Percentiles rank a stretch among this genome's conserved stretches.
Evolutionary conservation across 805 yeast species (phyloP).

Genomic region (Saccharomycopsis fodiens): DNA sequence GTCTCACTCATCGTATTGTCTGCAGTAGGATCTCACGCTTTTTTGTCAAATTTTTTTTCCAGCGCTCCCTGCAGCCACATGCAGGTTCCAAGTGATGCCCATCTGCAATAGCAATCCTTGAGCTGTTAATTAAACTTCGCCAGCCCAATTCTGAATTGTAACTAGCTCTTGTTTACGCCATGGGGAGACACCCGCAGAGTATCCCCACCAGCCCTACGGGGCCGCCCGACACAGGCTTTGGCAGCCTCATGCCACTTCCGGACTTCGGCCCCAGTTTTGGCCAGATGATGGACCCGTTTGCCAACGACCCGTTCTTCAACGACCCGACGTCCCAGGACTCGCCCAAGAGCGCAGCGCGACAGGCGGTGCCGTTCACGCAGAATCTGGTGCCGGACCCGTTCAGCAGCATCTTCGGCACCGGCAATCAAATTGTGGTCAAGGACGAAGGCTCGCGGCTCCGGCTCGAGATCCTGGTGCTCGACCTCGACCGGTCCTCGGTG

Average conservation of each 20-base stretch:
- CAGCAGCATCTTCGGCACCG: neutral
- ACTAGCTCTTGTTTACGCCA: no score
- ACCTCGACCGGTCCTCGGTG: constrained; percentile 12
- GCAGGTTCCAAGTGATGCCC: neutral
- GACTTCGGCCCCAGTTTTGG: constrained; percentile 2
- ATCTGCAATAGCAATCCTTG: neutral
- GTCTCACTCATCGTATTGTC: constrained; percentile 37
- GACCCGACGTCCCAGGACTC: neutral
- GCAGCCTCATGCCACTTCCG: neutral
- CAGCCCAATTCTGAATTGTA: no score
- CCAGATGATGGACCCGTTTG: constrained; percentile 8
- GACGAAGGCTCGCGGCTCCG: neutral
- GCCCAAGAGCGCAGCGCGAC: neutral
- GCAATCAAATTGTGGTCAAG: neutral
- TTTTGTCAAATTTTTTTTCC: neutral
- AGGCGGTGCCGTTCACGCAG: neutral
- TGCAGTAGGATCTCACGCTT: neutral
- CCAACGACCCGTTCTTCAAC: constrained; percentile 15
- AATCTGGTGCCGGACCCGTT: neutral
- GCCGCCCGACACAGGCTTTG: neutral
- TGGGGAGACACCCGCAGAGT: neutral
- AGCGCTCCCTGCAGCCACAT: neutral
- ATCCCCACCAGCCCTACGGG: neutral
- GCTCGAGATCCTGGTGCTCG: neutral
- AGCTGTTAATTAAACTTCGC: no score